Base-by-base conservation (phyloP, 768 basidiomycete genomes). In the Austroboletus festivus region DNA sequence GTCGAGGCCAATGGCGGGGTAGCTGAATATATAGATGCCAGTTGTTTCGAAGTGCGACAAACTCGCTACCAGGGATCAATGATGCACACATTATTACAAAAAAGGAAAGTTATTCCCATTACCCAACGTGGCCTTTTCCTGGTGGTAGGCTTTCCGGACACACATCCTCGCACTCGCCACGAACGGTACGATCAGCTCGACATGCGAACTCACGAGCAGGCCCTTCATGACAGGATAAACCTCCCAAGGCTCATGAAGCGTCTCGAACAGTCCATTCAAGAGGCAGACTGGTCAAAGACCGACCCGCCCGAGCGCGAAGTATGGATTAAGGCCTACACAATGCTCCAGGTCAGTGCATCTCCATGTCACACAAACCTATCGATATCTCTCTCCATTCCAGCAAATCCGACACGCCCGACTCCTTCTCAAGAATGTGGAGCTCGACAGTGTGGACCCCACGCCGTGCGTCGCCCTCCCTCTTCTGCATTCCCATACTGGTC, bases 191-290 rank as follows among this genome's bases (percentile, higher is more conserved):
- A 33, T 13, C 4, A 3, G 31, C 31, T 33, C 47, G 49, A 31
- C 48, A 67, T 67, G 65, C 65, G 59, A 15, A 65, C 63, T 30
- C 49, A 56, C 49, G 67, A 67, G 38, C 63, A 67, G 48, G 48
- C 50, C 16, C 49, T 57, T 31, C 86, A 86, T 49, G 83, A 89
- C 68, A 76, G 79, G 54, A 78, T 89, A 12, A 89, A 89, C 64
- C 71, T 89, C 9, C 67, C 68, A 10, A 75, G 84, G 42, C 73
- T 89, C 7, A 64, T 89, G 5, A 72, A 75, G 38, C 64, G 81
- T 47, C 74, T 90, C 0, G 84, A 89, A 48, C 79, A 77, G 56
- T 72, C 76, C 10, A 65, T 78, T 0, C 67, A 65, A 19, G 61
- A 66, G 12, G 64, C 59, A 53, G 48, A 72, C 44, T 68, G 73